Evolutionary conservation across 441 rosid genomes (phyloP).

Genomic region (Erodium chrysanthum): DNA sequence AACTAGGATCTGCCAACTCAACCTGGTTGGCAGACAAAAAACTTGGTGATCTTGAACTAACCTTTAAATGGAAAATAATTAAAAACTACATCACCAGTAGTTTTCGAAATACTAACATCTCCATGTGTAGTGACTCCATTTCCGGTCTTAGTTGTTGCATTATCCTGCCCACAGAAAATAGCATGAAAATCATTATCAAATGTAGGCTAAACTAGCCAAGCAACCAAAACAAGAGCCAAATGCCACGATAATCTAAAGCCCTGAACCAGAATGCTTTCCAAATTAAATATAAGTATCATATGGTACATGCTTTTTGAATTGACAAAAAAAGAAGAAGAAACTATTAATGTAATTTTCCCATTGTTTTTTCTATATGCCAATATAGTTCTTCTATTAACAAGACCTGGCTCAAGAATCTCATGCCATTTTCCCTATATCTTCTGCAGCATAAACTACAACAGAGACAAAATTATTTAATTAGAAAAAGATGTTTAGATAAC

Average conservation of each 20-base stretch:
- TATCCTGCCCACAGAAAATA: slow-evolving; percentile 41
- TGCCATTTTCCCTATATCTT: not conserved
- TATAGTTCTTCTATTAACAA: too few relatives aligned
- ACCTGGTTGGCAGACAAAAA: slow-evolving; percentile 36
- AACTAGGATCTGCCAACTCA: slow-evolving; percentile 51
- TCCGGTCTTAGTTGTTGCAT: slow-evolving; percentile 36
- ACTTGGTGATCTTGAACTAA: slow-evolving; percentile 16
- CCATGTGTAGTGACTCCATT: slow-evolving; percentile 35
- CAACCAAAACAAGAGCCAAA: not conserved
- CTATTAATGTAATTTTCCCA: not conserved
- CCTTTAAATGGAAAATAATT: slow-evolving; percentile 15
- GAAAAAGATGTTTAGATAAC: too few relatives aligned
- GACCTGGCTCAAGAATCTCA: slow-evolving; percentile 4
- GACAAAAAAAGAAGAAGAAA: too few relatives aligned
- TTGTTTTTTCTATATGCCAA: too few relatives aligned
- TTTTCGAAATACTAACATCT: slow-evolving; percentile 43
- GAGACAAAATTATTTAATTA: too few relatives aligned
- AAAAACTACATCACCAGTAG: slow-evolving; percentile 23
- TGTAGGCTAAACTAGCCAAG: not conserved
- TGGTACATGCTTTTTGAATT: not conserved
- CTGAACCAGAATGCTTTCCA: slow-evolving; percentile 1
- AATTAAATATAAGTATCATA: not conserved
- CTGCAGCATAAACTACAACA: not conserved
- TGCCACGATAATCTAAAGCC: not conserved
- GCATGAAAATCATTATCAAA: not conserved